These are phyloP conservation scores for Zymoseptoria pseudotritici DNA, from an alignment of 2,329 filamentous ascomycete genomes.

Conservation along the genomic window DNA sequence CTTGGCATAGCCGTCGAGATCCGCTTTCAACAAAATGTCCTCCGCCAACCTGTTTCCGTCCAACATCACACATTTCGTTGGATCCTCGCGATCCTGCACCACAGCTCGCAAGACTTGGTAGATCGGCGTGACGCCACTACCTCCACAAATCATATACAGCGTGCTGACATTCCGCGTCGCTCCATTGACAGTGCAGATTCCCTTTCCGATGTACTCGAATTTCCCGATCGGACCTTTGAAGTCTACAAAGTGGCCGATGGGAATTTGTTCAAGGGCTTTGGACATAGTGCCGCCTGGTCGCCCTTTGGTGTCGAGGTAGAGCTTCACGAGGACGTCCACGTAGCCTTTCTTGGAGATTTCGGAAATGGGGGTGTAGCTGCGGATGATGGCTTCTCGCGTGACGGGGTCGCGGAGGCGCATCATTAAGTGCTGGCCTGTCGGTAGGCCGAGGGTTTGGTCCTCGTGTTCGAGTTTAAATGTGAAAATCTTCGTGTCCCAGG, in stretches of 20 bases:
- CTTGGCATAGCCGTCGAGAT: slow-evolving; percentile 58
- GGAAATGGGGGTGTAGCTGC: slow-evolving; percentile 81
- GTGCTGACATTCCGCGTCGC: slow-evolving; percentile 49
- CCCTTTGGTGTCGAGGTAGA: slow-evolving; percentile 59
- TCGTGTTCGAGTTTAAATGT: slow-evolving; percentile 68
- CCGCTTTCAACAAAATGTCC: slow-evolving; percentile 72
- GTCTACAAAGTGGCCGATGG: slow-evolving; percentile 65
- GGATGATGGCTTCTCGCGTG: slow-evolving; percentile 65
- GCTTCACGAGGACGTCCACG: slow-evolving; percentile 72
- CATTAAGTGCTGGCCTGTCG: slow-evolving; percentile 81
- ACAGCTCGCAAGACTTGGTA: slow-evolving; percentile 74
- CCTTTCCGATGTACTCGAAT: slow-evolving; percentile 68
- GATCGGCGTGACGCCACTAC: slow-evolving; percentile 87
- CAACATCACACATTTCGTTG: slow-evolving; percentile 63
- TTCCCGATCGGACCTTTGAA: slow-evolving; percentile 85
- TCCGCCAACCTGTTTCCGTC: slow-evolving; percentile 69
- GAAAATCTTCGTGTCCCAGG: slow-evolving; percentile 74
- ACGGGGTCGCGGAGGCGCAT: slow-evolving; percentile 68
- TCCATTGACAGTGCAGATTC: slow-evolving; percentile 55
- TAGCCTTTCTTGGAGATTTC: slow-evolving; percentile 53
- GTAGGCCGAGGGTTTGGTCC: slow-evolving; percentile 64
- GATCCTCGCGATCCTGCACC: slow-evolving; percentile 55
- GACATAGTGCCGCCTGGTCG: slow-evolving; percentile 72
- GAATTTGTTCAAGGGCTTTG: slow-evolving; percentile 64
- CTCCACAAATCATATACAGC: slow-evolving; percentile 82